Evolutionary conservation across 371 early-diverging fungal species (phyloP), one percentile per base, ranked within the genome.

Genomic region (Mortierella sp.): DNA sequence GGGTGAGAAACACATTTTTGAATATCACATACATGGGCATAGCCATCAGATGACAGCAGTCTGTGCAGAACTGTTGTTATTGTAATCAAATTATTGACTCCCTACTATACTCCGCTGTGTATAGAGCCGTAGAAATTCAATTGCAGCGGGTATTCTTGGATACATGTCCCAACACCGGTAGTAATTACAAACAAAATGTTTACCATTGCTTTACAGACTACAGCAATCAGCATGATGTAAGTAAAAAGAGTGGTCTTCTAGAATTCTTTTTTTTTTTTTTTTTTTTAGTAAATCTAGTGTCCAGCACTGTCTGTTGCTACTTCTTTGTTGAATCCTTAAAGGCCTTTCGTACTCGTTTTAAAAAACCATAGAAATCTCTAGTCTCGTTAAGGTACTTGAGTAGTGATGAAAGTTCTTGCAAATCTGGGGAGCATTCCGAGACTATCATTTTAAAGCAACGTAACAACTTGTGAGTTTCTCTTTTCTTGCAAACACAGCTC

Each of bases 331-430:
- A 26, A 28, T 74, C 75, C 53, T 64, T 68, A 64, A 80, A 80
- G 4, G 67, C 67, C 23, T 70, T 66, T 4, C 80, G 57, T 15
- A 64, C 68, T n/a, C 49, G 60, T 61, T 80, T 80, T 49, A 80
- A 31, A 37, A 80, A 80, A n/a, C 71, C 75, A 58, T 70, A 74
- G 32, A 80, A 70, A 29, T 74, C 80, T 2, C 80, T 60, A 2
- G 70, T 70, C 13, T 70, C 75, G 37, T 80, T 80, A 35, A 80
- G 45, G 31, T 66, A 60, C 34, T 42, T 67, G 9, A 80, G 55
- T 47, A 70, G 42, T 8, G 56, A 35, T 19, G 61, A 49, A 5
- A 80, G 67, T 19, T 80, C 70, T 9, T 70, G 74, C 10, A 80
- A n/a, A 22, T 5, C n/a, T 3, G 74, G 80, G 5, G 47, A 35